phyloP scores from a whole-genome alignment of 371 early-diverging fungal species.

The Circinella umbellata region DNA sequence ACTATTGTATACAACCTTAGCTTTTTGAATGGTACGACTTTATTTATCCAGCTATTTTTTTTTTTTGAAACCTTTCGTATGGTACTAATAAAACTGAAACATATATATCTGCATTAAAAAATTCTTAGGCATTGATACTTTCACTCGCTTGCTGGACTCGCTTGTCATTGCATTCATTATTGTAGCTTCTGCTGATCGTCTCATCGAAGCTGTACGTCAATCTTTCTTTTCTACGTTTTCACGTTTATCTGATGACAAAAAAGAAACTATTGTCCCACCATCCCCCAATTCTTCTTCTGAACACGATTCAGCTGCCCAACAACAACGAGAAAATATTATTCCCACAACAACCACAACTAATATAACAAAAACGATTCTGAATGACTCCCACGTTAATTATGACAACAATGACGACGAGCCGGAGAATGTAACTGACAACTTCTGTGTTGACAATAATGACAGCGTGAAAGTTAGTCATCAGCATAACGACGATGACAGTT shows the following conservation, averaged over 20 bases:
- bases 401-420: no score
- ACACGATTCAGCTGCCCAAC: no score
- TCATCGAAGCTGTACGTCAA: constrained; percentile 5
- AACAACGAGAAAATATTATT: no score
- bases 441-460: no score
- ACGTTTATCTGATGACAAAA: background rate
- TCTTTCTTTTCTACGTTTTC: background rate
- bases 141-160: constrained; percentile 19
- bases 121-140: constrained; percentile 12
- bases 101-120: background rate
- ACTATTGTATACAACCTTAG: constrained; percentile 2
- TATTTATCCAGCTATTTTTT: background rate
- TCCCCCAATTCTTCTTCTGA: background rate
- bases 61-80: no score
- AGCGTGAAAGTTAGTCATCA: no score
- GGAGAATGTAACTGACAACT: no score
- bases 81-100: no score
- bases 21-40: constrained; percentile 5
- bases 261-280: background rate
- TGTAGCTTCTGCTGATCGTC: constrained; percentile 3
- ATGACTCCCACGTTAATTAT: no score
- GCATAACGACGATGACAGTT: no score
- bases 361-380: no score
- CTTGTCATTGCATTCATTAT: constrained; percentile 15
- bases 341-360: no score